Base-by-base conservation (phyloP, 305 asterid genomes). In the Stenogyne calaminthoides region DNA sequence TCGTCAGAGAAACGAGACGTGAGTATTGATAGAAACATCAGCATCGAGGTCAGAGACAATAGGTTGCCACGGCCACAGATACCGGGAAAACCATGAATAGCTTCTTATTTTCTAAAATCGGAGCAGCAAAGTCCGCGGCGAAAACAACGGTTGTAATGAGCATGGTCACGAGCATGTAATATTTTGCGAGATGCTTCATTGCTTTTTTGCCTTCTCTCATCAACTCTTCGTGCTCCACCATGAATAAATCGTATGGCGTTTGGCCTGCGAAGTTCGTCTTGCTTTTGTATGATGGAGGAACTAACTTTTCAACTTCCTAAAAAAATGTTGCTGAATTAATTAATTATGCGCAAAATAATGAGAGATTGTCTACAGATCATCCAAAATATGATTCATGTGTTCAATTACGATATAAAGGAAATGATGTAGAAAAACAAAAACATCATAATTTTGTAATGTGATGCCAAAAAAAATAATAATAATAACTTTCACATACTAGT, bases 231-330 rank as follows among this genome's bases (percentile, higher is more conserved):
- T 81, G 85, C 65, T 70, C 70, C 0, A 0, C 1, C 7, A 73
- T 0, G 76, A 81, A 81, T 7, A 74, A n/a, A 5, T 74, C 76
- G 10, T 63, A 37, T 0, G 85, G 85, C 5, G 73, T 77, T 36
- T 77, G 40, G 1, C 69, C 77, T 1, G 12, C 56, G 0, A 0
- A 0, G 67, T 81, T 81, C 72, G 2, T 75, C 79, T 27, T 71
- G 56, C 67, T 66, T 65, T 72, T 69, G 12, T 40, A 65, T 0
- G 62, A 46, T 0, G 78, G 81, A 5, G 32, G 73, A 4, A 83
- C 82, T 0, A 83, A 70, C 65, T 78, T 80, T 67, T 80, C 83
- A 1, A 83, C 83, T 68, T 70, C 81, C 87, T 82, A 25, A 29
- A 9, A 40, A 40, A 1, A 3, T 40, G 46, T 40, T 40, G 14